These are phyloP conservation scores for Lyophyllum atratum DNA, from an alignment of 768 basidiomycete genomes.

Conservation along the genomic window DNA sequence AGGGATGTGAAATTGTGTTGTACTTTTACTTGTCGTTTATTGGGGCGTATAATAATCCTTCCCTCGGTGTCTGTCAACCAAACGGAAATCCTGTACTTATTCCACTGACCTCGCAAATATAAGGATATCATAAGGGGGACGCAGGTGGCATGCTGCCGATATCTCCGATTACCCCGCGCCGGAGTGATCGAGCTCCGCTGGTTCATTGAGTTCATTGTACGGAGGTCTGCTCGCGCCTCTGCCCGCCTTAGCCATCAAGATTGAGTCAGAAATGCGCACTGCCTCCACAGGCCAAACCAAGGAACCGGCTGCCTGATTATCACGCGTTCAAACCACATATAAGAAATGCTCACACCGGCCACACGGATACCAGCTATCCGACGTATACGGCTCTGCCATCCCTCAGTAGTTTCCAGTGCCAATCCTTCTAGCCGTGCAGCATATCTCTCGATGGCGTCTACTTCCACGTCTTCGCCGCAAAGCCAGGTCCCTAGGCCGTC, in stretches of 20 bases:
- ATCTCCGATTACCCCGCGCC: background rate
- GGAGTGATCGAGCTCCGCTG: background rate
- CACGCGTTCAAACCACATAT: background rate
- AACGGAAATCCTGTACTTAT: too few relatives aligned
- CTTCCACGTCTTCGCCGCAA: background rate
- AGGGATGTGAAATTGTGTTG: background rate
- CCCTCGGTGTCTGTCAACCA: too few relatives aligned
- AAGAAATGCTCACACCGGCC: background rate
- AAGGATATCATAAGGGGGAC: background rate
- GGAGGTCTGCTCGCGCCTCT: background rate
- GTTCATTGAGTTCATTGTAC: background rate
- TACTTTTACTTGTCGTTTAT: background rate
- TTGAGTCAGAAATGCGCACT: conserved; percentile 1
- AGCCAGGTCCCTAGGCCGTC: conserved; percentile 52
- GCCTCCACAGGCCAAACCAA: background rate
- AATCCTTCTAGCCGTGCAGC: background rate
- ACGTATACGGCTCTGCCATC: background rate
- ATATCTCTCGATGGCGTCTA: conserved; percentile 10
- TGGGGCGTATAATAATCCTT: too few relatives aligned
- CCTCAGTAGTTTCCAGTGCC: background rate
- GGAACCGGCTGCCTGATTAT: background rate
- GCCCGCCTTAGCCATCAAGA: background rate
- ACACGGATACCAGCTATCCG: background rate
- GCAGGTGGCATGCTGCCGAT: background rate
- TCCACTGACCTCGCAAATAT: background rate